Percentiles rank a stretch among this genome's conserved stretches.
These are phyloP conservation scores for Rosa multiflora DNA, from an alignment of 306 rosid species.

Conservation along the genomic window DNA sequence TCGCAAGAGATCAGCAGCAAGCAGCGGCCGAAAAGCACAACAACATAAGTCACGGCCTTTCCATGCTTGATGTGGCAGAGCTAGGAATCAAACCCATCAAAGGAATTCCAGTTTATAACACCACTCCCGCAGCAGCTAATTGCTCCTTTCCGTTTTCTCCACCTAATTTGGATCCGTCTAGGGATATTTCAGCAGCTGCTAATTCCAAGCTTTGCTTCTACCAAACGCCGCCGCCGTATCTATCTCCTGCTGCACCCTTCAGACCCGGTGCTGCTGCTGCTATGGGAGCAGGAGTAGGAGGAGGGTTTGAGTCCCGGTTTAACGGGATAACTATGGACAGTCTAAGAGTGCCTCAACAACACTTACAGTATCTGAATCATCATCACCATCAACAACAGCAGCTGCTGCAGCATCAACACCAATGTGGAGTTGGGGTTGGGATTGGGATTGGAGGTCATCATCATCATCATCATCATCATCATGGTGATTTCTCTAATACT, in stretches of 20 bases:
- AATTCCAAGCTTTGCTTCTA: constrained; percentile 26
- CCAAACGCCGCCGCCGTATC: constrained; percentile 31
- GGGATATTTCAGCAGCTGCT: constrained; percentile 3
- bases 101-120: constrained; percentile 64
- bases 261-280: background rate
- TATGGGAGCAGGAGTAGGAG: background rate
- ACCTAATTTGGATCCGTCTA: background rate
- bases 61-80: constrained; percentile 29
- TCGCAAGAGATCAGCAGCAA: background rate
- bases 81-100: constrained; percentile 46
- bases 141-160: constrained; percentile 27
- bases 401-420: constrained; percentile 12
- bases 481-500: background rate
- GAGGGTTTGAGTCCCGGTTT: constrained; percentile 40
- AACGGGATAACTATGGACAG: constrained; percentile 52
- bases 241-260: constrained; percentile 17
- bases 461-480: background rate
- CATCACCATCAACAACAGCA: background rate
- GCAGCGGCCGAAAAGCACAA: background rate
- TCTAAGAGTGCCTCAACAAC: constrained; percentile 28
- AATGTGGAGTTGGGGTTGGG: constrained; percentile 16
- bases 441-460: constrained; percentile 21
- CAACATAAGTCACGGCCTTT: constrained; percentile 27
- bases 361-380: constrained; percentile 23
- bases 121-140: background rate